These are phyloP conservation scores for Phellopilus nigrolimitatus DNA, from an alignment of 1,284 basidiomycete species.

Conservation along the genomic window DNA sequence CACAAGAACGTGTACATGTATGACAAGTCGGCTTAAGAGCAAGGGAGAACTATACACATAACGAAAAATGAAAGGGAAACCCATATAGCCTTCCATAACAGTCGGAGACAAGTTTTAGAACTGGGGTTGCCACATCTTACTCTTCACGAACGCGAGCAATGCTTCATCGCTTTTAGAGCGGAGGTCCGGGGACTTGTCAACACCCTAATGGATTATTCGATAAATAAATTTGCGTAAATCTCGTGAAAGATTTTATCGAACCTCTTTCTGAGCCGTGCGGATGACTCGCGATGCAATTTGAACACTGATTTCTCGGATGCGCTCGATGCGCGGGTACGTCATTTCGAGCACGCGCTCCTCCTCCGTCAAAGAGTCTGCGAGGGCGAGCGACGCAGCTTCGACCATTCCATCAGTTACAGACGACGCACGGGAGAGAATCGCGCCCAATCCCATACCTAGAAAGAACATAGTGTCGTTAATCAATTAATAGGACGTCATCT, in stretches of 20 bases:
- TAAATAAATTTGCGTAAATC: constrained; percentile 9
- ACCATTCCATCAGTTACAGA: constrained; percentile 77
- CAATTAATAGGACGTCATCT: constrained; percentile 1
- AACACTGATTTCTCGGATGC: constrained; percentile 82
- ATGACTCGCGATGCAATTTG: constrained; percentile 73
- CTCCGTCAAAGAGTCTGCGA: constrained; percentile 70
- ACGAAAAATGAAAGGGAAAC: not conserved
- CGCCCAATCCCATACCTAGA: constrained; percentile 74
- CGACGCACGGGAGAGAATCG: constrained; percentile 63
- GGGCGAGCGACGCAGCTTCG: constrained; percentile 69
- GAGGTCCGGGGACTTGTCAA: constrained; percentile 55
- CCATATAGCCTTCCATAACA: not conserved
- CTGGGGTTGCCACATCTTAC: constrained; percentile 68
- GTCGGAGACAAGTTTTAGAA: too few species aligned
- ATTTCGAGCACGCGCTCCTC: constrained; percentile 66
- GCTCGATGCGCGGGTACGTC: constrained; percentile 71
- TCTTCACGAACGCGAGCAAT: constrained; percentile 48
- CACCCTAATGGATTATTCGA: constrained; percentile 37
- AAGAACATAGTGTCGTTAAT: constrained; percentile 25
- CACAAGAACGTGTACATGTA: not conserved
- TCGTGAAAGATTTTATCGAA: constrained; percentile 32
- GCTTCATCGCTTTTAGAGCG: constrained; percentile 51
- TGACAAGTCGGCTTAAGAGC: too few species aligned
- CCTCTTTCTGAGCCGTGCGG: constrained; percentile 70
- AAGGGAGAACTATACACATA: too few species aligned